Conservation (phyloP, 805 yeast species). For the Jamesozyma hellenica region DNA sequence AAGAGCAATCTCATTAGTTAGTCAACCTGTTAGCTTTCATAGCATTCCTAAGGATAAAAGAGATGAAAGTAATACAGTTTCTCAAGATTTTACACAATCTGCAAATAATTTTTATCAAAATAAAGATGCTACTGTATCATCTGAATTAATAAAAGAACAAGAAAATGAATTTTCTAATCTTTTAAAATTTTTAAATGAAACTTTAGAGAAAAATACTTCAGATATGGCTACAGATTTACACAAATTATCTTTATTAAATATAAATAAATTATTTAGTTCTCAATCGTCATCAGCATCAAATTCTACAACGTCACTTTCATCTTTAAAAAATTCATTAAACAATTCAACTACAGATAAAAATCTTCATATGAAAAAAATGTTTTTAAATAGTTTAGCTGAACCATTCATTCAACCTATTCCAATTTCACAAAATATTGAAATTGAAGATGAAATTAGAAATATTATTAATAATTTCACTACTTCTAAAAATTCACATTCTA, state of each 20-base stretch:
- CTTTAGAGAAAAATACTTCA: slow-evolving; percentile 19
- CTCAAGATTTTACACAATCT: background rate
- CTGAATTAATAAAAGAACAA: slow-evolving; percentile 15
- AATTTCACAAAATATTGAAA: slow-evolving; percentile 9
- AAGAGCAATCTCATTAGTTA: slow-evolving; percentile 1
- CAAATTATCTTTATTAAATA: slow-evolving; percentile 21
- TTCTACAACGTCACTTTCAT: slow-evolving; percentile 1
- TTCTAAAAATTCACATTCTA: slow-evolving; percentile 60
- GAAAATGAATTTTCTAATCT: slow-evolving; percentile 18
- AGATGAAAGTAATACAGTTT: background rate
- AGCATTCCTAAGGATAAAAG: background rate
- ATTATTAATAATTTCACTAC: slow-evolving; percentile 53
- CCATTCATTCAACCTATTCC: slow-evolving; percentile 20
- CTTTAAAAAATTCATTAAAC: no score
- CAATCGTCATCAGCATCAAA: slow-evolving; percentile 5
- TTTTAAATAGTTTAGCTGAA: slow-evolving; percentile 23
- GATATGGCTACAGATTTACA: slow-evolving; percentile 22
- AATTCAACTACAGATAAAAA: background rate
- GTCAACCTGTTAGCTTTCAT: background rate
- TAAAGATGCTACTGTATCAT: slow-evolving; percentile 7
- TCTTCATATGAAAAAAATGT: slow-evolving; percentile 15
- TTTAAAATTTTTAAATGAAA: slow-evolving; percentile 17
- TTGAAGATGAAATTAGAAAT: slow-evolving; percentile 5
- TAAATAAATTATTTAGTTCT: slow-evolving; percentile 16
- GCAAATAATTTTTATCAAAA: slow-evolving; percentile 6